phyloP scores from a whole-genome alignment of 1,284 basidiomycete species.

The Leccinum subrobustum region DNA sequence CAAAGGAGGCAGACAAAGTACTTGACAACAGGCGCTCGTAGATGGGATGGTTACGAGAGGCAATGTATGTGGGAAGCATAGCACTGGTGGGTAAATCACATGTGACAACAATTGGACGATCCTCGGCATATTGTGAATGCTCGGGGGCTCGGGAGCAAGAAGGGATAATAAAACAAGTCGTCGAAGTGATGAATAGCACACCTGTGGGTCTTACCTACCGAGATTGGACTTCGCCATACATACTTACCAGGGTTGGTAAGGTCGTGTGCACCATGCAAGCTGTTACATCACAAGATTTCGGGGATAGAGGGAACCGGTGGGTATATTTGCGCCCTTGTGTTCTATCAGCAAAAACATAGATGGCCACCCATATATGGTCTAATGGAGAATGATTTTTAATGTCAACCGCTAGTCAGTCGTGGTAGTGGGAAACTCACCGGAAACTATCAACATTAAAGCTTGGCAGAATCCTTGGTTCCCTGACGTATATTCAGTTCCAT shows the following conservation, averaged over 20 bases:
- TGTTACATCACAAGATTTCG: background rate
- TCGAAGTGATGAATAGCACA: background rate
- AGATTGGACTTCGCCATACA: background rate
- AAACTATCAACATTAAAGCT: constrained; percentile 15
- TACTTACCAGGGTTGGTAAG: no score
- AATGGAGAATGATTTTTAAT: background rate
- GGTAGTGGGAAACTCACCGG: background rate
- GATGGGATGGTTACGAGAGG: no score
- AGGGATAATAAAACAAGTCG: background rate
- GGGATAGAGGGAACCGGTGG: background rate
- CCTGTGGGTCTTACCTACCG: background rate
- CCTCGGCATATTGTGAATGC: background rate
- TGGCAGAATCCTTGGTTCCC: constrained; percentile 27
- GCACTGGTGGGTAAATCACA: background rate
- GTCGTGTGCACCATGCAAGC: constrained; percentile 3
- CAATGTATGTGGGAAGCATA: no score
- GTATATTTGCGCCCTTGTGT: background rate
- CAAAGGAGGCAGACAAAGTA: background rate
- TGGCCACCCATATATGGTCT: background rate
- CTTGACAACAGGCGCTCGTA: no score
- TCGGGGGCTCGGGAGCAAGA: background rate
- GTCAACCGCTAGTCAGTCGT: background rate
- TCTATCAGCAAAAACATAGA: constrained; percentile 1
- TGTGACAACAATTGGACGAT: no score
- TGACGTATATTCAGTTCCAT: constrained; percentile 43